Evolutionary conservation across 768 basidiomycete genomes (phyloP).

Genomic region (Mycena sanguinolenta): DNA sequence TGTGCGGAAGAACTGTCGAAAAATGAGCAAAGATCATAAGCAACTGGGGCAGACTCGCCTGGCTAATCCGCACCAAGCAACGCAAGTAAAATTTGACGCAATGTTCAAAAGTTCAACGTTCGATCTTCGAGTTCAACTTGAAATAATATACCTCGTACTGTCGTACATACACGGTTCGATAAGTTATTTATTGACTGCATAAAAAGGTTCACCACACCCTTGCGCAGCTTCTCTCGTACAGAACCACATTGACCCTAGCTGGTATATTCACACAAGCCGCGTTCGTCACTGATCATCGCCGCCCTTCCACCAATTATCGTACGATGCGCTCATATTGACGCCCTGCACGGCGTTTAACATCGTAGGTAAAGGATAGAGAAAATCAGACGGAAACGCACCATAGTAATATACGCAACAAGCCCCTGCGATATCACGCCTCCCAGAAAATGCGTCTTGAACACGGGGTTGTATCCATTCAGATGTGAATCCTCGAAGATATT

Average conservation of each 20-base stretch:
- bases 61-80: too few relatives aligned
- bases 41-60: too few relatives aligned
- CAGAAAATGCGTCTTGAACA: slow-evolving; percentile 64
- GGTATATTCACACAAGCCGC: too few relatives aligned
- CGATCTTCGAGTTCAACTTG: background rate
- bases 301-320: slow-evolving; percentile 43
- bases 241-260: too few relatives aligned
- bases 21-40: too few relatives aligned
- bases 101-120: too few relatives aligned
- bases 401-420: slow-evolving; percentile 67
- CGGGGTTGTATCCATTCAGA: slow-evolving; percentile 64
- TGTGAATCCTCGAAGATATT: slow-evolving; percentile 67
- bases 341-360: slow-evolving; percentile 18
- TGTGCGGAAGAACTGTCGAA: too few relatives aligned
- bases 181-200: background rate
- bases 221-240: background rate
- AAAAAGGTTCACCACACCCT: background rate
- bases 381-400: slow-evolving; percentile 52
- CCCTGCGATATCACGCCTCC: slow-evolving; percentile 67
- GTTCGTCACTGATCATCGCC: background rate
- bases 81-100: too few relatives aligned
- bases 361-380: too few relatives aligned
- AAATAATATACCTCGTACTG: background rate
- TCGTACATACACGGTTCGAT: background rate
- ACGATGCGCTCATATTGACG: slow-evolving; percentile 40